Evolutionary conservation across 2,329 filamentous ascomycete genomes (phyloP), one percentile per base, ranked within the genome.

Genomic region (Alternaria postmessia): DNA sequence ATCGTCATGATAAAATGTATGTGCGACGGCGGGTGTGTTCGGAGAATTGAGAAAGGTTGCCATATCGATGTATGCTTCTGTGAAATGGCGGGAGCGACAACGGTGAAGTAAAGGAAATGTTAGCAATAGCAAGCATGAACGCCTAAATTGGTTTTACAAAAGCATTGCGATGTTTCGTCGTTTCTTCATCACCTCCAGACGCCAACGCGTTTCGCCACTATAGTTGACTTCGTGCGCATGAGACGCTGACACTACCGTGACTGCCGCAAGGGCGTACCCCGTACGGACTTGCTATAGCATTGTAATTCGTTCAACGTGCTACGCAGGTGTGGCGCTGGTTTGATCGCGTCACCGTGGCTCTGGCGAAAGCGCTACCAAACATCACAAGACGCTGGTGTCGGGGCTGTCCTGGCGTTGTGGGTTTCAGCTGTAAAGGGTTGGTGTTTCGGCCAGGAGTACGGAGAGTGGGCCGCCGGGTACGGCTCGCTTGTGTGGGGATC

Each of bases 311-410:
- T 55, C 56, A 38, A 41, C 51, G 26, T 36, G 47, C 30, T 41
- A 53, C 42, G 52, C 26, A 49, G 24, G 16, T 38, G 20, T 26
- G 51, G 41, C 24, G 18, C 30, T 62, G 56, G 12, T 5, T 43
- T 34, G 24, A 22, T 46, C 41, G 52, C 43, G 28, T 32, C 54
- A 54, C 57, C 62, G 57, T 63, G 41, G 6, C 4, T 20, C 30
- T 24, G 26, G 20, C 51, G 24, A 44, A 53, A 57, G 52, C 34
- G 30, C 34, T 39, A 62, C 63, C 51, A 60, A 66, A 62, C 56
- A 49, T 26, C 41, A 43, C 51, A 63, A 67, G 65, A 72, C 69
- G 60, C 54, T 72, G 65, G 69, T 71, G 68, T 63, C 62, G 66
- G 66, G 64, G 49, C 44, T 51, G 59, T 69, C 61, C 60, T 61